A percentile compares a stretch with the other conserved stretches of the same genome.
Evolutionary conservation across 2,329 filamentous ascomycete species (phyloP).

Genomic region (Bipolaris bicolor): DNA sequence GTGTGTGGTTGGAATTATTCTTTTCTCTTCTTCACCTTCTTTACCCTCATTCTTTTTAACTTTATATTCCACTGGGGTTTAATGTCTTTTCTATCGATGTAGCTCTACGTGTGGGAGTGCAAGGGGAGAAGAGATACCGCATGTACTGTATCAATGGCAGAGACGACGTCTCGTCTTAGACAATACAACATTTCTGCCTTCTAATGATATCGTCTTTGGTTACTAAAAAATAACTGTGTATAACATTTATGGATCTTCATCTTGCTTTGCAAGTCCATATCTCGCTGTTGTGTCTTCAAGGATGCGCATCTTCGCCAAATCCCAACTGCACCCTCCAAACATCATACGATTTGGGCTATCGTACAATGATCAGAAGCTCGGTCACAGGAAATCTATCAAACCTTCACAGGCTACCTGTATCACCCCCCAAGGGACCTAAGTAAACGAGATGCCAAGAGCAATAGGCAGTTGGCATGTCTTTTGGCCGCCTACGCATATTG

Average conservation of each 20-base stretch:
- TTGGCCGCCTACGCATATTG: constrained; percentile 18
- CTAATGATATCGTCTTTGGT: background rate
- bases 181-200: background rate
- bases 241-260: background rate
- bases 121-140: background rate
- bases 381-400: constrained; percentile 42
- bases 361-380: constrained; percentile 46
- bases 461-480: constrained; percentile 27
- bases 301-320: constrained; percentile 17
- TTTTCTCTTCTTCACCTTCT: background rate
- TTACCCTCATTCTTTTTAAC: background rate
- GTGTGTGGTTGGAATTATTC: background rate
- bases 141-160: background rate
- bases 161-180: background rate
- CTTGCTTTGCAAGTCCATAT: background rate
- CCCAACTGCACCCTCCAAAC: constrained; percentile 35
- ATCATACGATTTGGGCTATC: constrained; percentile 49
- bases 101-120: background rate
- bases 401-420: constrained; percentile 43
- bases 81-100: background rate
- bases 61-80: background rate
- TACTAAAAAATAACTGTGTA: background rate
- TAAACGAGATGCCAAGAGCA: constrained; percentile 16
- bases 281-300: background rate
- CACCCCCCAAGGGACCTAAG: constrained; percentile 14